Evolutionary conservation across 2,329 filamentous ascomycete species (phyloP), one percentile per base, ranked within the genome.

Genomic region (Cladophialophora yegresii): DNA sequence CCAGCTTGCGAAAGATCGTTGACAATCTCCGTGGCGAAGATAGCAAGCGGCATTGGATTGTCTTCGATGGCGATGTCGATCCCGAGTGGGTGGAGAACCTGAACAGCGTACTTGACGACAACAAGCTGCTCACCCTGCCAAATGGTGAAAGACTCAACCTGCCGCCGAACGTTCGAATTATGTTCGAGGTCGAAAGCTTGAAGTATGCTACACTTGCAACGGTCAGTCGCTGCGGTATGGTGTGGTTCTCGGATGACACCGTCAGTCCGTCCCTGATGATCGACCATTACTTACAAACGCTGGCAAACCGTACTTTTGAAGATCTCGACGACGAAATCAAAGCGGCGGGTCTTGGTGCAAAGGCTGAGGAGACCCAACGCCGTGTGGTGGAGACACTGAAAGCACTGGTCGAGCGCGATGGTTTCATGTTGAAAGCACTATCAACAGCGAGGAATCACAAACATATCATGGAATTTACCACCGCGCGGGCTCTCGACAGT

Each of bases 211-310:
- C 95, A 0, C 85, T 99, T 51, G 95, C 95, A 62, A 99, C 95
- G n/a, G 95, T 99, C 74, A 96, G 91, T 87, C 92, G 95, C 80
- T 99, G 95, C 76, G 95, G 95, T 84, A 99, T 99, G 95, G 96
- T 99, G 13, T 99, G 95, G 95, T 99, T 98, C 80, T 99, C 92
- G 75, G 93, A 97, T 73, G 96, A 99, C 74, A 98, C 93, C 30
- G 93, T 99, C 47, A 93, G 92, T 33, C 86, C 93, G 1, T 85
- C 85, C 70, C 96, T 99, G 90, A 90, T 98, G 87, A 89, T 98
- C 47, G 83, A 87, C 67, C 91, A 98, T 77, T 97, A 99, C 73
- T 85, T 99, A 58, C 87, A 95, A 66, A 87, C 89, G 54, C 85
- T 99, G 45, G 88, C 89, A 71, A 89, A 87, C 2, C 88, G 91